Percentiles rank a stretch among this genome's conserved stretches.
phyloP scores from a whole-genome alignment of 768 basidiomycete genomes.

The Boletus rubropictus region DNA sequence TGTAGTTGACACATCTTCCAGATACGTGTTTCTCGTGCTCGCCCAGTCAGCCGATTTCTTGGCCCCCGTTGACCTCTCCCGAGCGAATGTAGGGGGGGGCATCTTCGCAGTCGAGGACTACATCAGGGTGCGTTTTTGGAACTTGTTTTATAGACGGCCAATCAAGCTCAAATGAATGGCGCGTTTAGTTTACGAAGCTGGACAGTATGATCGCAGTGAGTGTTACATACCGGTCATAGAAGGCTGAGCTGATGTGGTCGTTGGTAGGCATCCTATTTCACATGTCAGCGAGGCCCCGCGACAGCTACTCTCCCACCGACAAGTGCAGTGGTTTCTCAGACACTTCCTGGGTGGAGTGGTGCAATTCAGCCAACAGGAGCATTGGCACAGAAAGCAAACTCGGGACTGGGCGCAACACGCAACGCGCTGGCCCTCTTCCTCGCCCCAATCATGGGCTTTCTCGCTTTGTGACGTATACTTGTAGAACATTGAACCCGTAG shows the following conservation, averaged over 20 bases:
- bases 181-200: slow-evolving; percentile 44
- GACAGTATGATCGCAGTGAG: slow-evolving; percentile 57
- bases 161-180: not conserved
- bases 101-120: slow-evolving; percentile 55
- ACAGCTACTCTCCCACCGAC: slow-evolving; percentile 51
- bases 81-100: slow-evolving; percentile 45
- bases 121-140: slow-evolving; percentile 37
- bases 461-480: slow-evolving; percentile 18
- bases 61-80: slow-evolving; percentile 52
- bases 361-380: slow-evolving; percentile 9
- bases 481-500: not conserved
- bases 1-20: slow-evolving; percentile 21
- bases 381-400: slow-evolving; percentile 19
- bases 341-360: slow-evolving; percentile 35
- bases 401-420: slow-evolving; percentile 16
- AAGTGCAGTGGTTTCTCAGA: slow-evolving; percentile 60
- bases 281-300: slow-evolving; percentile 62
- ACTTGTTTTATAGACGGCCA: not conserved
- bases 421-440: slow-evolving; percentile 21
- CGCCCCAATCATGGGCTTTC: slow-evolving; percentile 26
- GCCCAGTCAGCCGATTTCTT: slow-evolving; percentile 57
- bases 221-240: slow-evolving; percentile 5
- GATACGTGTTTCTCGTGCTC: slow-evolving; percentile 66
- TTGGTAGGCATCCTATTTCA: slow-evolving; percentile 60
- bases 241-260: slow-evolving; percentile 3